These are phyloP conservation scores for Seiridium unicorne DNA, from an alignment of 2,329 filamentous ascomycete genomes.

Conservation along the genomic window DNA sequence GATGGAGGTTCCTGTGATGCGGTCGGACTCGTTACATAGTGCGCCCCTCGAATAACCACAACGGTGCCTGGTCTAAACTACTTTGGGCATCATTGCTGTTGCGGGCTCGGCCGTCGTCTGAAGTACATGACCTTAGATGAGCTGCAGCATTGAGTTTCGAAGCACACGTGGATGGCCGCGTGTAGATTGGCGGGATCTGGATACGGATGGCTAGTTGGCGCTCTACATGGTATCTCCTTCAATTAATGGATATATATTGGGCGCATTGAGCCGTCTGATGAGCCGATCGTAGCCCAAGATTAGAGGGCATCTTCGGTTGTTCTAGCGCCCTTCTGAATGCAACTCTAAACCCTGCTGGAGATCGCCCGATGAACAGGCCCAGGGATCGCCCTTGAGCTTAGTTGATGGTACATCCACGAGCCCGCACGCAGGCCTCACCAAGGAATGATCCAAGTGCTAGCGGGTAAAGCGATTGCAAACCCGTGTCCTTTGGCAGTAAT, in stretches of 20 bases:
- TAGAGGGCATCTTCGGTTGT: constrained; percentile 5
- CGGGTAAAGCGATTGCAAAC: too few relatives aligned
- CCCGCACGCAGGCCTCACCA: too few relatives aligned
- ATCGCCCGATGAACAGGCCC: not conserved
- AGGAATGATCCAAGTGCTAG: too few relatives aligned
- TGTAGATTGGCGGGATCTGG: too few relatives aligned
- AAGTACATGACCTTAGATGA: too few relatives aligned
- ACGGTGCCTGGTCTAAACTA: not conserved
- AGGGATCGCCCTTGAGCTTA: constrained; percentile 5
- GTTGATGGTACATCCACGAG: not conserved
- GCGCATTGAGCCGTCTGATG: constrained; percentile 4
- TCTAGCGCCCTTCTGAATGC: constrained; percentile 7
- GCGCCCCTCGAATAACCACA: too few relatives aligned
- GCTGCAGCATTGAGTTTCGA: too few relatives aligned
- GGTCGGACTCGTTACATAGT: too few relatives aligned
- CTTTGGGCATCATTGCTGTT: not conserved
- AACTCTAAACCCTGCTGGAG: constrained; percentile 5
- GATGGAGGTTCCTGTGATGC: too few relatives aligned
- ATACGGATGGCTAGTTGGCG: too few relatives aligned
- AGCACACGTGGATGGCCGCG: too few relatives aligned
- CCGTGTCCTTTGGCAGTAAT: not conserved
- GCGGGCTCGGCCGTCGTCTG: too few relatives aligned
- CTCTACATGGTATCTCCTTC: not conserved
- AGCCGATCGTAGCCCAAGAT: not conserved
- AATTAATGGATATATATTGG: not conserved